Percentiles rank a stretch among this genome's conserved stretches.
phyloP scores from a whole-genome alignment of 805 yeast species.

The Debaryomyces castellii region DNA sequence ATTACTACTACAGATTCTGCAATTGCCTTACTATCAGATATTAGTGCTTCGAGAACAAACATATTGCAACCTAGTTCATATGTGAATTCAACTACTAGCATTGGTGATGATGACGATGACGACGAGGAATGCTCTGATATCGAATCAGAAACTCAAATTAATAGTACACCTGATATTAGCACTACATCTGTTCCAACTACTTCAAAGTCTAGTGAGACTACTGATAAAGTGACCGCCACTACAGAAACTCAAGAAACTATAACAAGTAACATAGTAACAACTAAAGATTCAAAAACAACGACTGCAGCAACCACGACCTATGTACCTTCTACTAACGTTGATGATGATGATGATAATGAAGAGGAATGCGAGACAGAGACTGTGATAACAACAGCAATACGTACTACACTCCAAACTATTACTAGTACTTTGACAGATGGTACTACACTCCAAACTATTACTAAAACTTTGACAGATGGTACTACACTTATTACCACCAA shows the following conservation, averaged over 20 bases:
- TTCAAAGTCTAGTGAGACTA: not conserved
- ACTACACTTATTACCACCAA: not conserved
- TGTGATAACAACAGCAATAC: not conserved
- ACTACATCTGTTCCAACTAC: not conserved
- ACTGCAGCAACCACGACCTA: conserved; percentile 2
- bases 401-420: not conserved
- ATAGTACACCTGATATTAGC: not conserved
- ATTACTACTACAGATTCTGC: not conserved
- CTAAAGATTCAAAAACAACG: not conserved
- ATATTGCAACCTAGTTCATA: not conserved
- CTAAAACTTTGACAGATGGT: conserved; percentile 1
- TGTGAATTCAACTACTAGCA: not conserved
- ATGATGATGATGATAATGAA: conserved; percentile 8
- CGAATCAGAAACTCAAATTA: not conserved
- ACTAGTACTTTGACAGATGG: conserved; percentile 1
- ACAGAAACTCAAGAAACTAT: not conserved
- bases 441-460: not conserved
- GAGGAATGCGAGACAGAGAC: conserved; percentile 10
- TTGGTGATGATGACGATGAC: conserved; percentile 10
- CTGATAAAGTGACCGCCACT: not conserved
- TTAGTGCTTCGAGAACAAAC: too few relatives aligned
- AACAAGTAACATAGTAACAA: not conserved
- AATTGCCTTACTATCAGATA: too few relatives aligned
- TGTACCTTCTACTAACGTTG: not conserved
- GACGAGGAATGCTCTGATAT: conserved; percentile 12